These are phyloP conservation scores for Coemansia sp. DNA, from an alignment of 371 early-diverging fungal species.

Conservation along the genomic window DNA sequence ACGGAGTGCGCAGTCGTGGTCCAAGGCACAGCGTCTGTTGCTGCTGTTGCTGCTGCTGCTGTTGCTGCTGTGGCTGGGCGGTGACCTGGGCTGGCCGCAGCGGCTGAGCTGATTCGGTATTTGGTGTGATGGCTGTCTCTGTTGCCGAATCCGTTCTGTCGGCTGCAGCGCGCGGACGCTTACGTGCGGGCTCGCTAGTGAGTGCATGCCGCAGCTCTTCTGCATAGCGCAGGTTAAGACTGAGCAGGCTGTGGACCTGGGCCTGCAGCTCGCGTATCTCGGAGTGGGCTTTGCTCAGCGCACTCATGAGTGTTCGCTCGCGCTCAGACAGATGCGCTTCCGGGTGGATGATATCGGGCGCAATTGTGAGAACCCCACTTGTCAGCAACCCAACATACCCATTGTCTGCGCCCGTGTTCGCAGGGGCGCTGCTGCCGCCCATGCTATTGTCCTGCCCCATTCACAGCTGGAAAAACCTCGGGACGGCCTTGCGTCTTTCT, in stretches of 20 bases:
- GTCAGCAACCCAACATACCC: neutral
- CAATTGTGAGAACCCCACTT: conserved; percentile 4
- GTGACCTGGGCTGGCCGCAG: neutral
- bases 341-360: neutral
- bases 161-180: conserved; percentile 3
- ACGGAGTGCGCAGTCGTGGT: conserved; percentile 12
- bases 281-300: conserved; percentile 16
- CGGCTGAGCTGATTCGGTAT: neutral
- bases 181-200: conserved; percentile 11
- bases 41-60: conserved; percentile 1
- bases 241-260: conserved; percentile 19
- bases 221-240: conserved; percentile 34
- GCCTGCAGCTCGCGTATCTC: conserved; percentile 26
- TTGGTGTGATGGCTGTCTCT: neutral
- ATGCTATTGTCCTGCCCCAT: conserved; percentile 3
- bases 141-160: neutral
- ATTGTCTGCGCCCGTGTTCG: conserved; percentile 2
- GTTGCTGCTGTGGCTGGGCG: neutral
- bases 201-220: conserved; percentile 34
- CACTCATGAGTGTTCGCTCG: conserved; percentile 17
- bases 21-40: conserved; percentile 3
- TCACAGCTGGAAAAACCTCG: conserved; percentile 5
- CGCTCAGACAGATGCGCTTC: conserved; percentile 17
- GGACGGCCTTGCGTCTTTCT: neutral
- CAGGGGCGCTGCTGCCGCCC: neutral